phyloP scores from a whole-genome alignment of 805 yeast genomes.

The fission yeast (Schizosaccharomyces pombe) region DNA sequence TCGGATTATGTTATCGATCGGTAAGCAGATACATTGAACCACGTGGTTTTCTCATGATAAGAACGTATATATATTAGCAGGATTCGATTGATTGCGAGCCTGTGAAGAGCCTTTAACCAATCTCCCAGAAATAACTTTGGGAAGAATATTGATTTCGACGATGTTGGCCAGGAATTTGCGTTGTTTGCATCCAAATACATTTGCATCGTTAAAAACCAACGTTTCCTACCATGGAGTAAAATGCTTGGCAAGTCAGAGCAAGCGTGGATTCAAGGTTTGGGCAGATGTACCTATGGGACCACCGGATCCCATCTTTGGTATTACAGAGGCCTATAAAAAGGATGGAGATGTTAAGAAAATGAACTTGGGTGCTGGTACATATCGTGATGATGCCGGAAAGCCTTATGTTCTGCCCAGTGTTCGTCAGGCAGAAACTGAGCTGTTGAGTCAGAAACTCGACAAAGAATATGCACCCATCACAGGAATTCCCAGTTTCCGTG shows the following conservation, averaged over 20 bases:
- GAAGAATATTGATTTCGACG: too few relatives aligned
- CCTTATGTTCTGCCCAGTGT: slow-evolving; percentile 57
- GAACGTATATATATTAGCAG: too few relatives aligned
- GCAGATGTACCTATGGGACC: slow-evolving; percentile 12
- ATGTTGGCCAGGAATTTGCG: too few relatives aligned
- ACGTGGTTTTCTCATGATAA: too few relatives aligned
- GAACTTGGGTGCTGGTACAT: slow-evolving; percentile 69
- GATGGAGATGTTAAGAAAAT: slow-evolving; percentile 31
- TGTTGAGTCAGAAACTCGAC: slow-evolving; percentile 30
- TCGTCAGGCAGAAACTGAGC: slow-evolving; percentile 30
- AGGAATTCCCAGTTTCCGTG: slow-evolving; percentile 49
- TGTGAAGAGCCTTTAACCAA: too few relatives aligned
- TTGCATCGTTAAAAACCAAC: too few relatives aligned
- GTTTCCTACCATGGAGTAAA: neutral
- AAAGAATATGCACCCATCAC: slow-evolving; percentile 74
- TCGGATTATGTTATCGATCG: too few relatives aligned
- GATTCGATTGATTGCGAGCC: too few relatives aligned
- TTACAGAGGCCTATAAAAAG: slow-evolving; percentile 15
- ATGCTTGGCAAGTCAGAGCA: neutral
- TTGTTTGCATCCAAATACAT: too few relatives aligned
- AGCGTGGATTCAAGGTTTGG: neutral
- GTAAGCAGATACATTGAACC: too few relatives aligned
- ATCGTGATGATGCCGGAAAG: slow-evolving; percentile 43
- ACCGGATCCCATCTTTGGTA: slow-evolving; percentile 12
- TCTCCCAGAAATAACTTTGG: too few relatives aligned